Conservation (phyloP, 495 filamentous ascomycete genomes). For the Xylaria acuta region DNA sequence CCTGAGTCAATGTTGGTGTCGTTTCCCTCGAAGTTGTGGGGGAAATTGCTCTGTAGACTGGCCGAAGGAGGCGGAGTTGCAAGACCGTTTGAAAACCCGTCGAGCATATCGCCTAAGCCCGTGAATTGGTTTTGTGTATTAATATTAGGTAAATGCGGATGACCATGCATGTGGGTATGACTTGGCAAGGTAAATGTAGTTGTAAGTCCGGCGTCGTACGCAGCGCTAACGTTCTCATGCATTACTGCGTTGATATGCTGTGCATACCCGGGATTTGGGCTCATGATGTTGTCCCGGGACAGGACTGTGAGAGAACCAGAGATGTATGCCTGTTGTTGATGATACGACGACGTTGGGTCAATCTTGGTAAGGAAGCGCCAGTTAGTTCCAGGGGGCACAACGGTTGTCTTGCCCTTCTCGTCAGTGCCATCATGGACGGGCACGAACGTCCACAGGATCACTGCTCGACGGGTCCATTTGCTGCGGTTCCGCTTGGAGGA, state of each 20-base stretch:
- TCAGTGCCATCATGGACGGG: constrained; percentile 50
- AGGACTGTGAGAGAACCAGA: constrained; percentile 30
- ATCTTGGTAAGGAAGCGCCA: constrained; percentile 58
- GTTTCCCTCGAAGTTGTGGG: constrained; percentile 33
- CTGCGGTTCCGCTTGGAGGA: constrained; percentile 31
- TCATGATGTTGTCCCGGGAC: constrained; percentile 49
- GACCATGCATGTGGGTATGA: constrained; percentile 23
- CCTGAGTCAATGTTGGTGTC: constrained; percentile 18
- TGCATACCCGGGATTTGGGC: constrained; percentile 49
- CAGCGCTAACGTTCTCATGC: constrained; percentile 52
- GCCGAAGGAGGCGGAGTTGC: constrained; percentile 47
- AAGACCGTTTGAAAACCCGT: constrained; percentile 45
- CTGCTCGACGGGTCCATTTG: constrained; percentile 49
- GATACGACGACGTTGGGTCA: constrained; percentile 52
- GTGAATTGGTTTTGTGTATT: constrained; percentile 35
- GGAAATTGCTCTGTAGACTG: constrained; percentile 34
- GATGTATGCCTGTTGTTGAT: constrained; percentile 51
- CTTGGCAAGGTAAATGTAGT: constrained; percentile 25
- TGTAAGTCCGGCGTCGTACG: constrained; percentile 38
- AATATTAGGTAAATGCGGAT: constrained; percentile 28
- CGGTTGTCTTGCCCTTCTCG: constrained; percentile 40
- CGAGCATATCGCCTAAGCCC: constrained; percentile 36
- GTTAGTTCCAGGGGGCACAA: constrained; percentile 41
- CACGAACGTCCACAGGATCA: constrained; percentile 57
- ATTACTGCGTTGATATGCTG: constrained; percentile 51